Base-by-base conservation (phyloP, 1,139 yeast genomes). In the Yamadazyma mexicana region DNA sequence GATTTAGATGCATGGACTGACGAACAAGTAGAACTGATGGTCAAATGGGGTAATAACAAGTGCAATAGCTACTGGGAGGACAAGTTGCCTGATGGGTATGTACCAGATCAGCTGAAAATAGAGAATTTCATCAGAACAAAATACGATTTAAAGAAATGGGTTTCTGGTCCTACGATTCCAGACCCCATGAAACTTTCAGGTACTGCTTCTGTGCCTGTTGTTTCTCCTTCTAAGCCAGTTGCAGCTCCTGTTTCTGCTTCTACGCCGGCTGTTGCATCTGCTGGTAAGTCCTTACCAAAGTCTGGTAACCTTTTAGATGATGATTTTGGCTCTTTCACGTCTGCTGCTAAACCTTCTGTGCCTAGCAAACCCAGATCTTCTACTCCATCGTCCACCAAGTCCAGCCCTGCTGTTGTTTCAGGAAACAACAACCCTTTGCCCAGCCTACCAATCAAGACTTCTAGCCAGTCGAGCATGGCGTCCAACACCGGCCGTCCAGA, bases 1-100 rank as follows among this genome's bases (percentile, higher is more conserved):
- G 98, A 92, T 66, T 75, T 92, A 56, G 98, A 92, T 60, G 85
- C 95, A 1, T 92, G 98, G 98, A 87, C 95, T 9, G 96, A 89
- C 52, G 95, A 87, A 55, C 97, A 92, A 61, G 79, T 88, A 31
- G 83, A 78, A 46, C 80, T 79, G 51, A 83, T 92, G 83, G 81
- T 88, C 31, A 69, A 77, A 52, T 87, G 96, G 95, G 96, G 96
- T 3, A 92, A 91, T 58, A 74, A 66, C 34, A 77, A 78, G 49
- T 91, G 94, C 26, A 92, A 92, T 58, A 50, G 61, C 37, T 81
- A 66, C 52, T 92, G 97, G 95, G 98, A 92, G 60, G 74, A 80
- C 34, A 81, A 79, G 53, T 72, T 92, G 47, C 91, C 92, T 2
- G 75, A 65, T 8, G 68, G 69, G 10, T 87, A 89, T 57, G 68